These are phyloP conservation scores for Centella asiatica DNA, from an alignment of 129 eudicot species.

Conservation along the genomic window DNA sequence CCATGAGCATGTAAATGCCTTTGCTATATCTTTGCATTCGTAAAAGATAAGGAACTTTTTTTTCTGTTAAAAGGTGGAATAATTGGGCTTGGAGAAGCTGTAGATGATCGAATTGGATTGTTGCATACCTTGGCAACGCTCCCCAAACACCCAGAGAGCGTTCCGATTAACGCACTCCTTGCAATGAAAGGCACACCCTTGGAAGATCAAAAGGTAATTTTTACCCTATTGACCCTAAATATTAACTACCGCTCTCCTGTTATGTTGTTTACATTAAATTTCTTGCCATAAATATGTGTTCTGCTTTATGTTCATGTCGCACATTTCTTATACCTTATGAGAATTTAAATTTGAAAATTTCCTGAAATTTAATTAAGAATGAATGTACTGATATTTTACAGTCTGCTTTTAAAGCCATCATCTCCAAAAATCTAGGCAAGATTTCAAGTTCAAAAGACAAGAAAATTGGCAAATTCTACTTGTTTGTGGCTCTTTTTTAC, in stretches of 20 bases:
- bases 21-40: not conserved
- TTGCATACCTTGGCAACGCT: constrained; percentile 94
- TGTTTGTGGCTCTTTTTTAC: too few relatives aligned
- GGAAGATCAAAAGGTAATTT: constrained; percentile 81
- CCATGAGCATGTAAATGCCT: not conserved
- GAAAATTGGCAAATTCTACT: too few relatives aligned
- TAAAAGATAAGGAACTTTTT: not conserved
- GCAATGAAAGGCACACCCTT: constrained; percentile 99
- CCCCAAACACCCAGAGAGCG: constrained; percentile 97
- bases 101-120: constrained; percentile 86
- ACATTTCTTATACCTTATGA: too few relatives aligned
- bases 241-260: too few relatives aligned
- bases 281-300: not conserved
- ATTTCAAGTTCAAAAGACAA: too few relatives aligned
- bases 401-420: too few relatives aligned
- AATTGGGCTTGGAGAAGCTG: constrained; percentile 96
- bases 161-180: constrained; percentile 87
- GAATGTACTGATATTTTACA: too few relatives aligned
- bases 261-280: too few relatives aligned
- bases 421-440: too few relatives aligned
- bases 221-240: not conserved
- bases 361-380: too few relatives aligned
- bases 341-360: too few relatives aligned
- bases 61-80: constrained; percentile 71
- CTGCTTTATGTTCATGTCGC: too few relatives aligned